phyloP scores from a whole-genome alignment of 495 filamentous ascomycete genomes.

The Daldinia childiae region DNA sequence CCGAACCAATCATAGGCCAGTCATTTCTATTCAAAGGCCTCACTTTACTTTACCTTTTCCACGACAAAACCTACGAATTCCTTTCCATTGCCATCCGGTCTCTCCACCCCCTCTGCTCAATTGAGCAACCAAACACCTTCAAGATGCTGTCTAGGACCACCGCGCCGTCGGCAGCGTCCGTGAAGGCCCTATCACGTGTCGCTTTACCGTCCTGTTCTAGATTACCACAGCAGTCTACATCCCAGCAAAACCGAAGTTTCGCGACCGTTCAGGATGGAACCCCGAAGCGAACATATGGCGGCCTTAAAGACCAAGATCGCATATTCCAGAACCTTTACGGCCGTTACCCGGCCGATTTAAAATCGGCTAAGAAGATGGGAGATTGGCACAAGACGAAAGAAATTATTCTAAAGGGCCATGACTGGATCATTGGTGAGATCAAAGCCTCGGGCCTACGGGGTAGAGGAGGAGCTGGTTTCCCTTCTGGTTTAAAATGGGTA shows the following conservation, averaged over 20 bases:
- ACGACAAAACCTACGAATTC: constrained; percentile 31
- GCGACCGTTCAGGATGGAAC: constrained; percentile 87
- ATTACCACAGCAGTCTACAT: constrained; percentile 59
- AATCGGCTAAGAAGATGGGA: constrained; percentile 96
- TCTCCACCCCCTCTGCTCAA: constrained; percentile 54
- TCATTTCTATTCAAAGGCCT: constrained; percentile 50
- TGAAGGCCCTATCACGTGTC: constrained; percentile 53
- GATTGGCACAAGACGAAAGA: constrained; percentile 99
- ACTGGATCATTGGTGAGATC: constrained; percentile 98
- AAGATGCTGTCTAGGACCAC: constrained; percentile 61
- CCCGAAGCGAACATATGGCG: constrained; percentile 80
- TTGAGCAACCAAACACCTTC: constrained; percentile 52
- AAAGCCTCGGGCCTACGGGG: constrained; percentile 96
- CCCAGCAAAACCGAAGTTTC: constrained; percentile 60
- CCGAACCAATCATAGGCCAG: constrained; percentile 38
- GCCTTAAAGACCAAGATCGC: constrained; percentile 91
- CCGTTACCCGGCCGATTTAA: constrained; percentile 88
- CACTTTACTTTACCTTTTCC: constrained; percentile 29
- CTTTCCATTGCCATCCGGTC: constrained; percentile 52
- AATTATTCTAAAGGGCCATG: constrained; percentile 93
- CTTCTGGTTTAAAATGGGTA: constrained; percentile 99
- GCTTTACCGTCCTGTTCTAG: constrained; percentile 46
- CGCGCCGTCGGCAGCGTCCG: constrained; percentile 55
- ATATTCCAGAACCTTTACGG: constrained; percentile 99
- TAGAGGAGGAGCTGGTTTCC: constrained; percentile 96